phyloP scores from a whole-genome alignment of 441 rosid genomes.

The Pelargonium australe region DNA sequence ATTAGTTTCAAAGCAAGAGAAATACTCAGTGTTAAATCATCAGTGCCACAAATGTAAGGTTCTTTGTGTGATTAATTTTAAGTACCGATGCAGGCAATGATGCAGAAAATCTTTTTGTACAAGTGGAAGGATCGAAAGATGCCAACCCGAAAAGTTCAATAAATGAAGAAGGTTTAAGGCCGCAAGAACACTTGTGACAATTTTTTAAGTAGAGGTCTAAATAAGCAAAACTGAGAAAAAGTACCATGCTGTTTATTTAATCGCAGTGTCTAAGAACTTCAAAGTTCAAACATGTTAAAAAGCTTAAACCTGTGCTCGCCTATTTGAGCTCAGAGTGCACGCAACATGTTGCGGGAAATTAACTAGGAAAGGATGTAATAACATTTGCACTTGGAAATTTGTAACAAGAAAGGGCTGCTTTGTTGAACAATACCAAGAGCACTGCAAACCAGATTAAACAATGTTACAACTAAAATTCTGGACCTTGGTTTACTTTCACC shows the following conservation, averaged over 20 bases:
- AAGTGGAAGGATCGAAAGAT: background rate
- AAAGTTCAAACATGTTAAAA: background rate
- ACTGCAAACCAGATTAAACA: slow-evolving; percentile 35
- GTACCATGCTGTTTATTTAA: background rate
- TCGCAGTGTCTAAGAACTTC: background rate
- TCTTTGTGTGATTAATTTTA: background rate
- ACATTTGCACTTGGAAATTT: slow-evolving; percentile 76
- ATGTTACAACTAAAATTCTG: background rate
- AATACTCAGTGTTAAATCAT: background rate
- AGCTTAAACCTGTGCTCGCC: background rate
- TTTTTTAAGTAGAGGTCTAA: background rate
- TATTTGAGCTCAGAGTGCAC: background rate
- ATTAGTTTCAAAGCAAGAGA: background rate
- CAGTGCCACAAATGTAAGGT: background rate
- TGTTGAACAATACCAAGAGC: slow-evolving; percentile 76
- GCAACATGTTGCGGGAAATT: background rate
- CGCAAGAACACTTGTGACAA: background rate
- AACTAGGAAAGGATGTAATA: slow-evolving; percentile 35
- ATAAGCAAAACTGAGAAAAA: background rate
- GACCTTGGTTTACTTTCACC: background rate
- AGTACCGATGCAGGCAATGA: background rate
- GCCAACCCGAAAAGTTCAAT: background rate
- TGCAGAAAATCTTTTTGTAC: background rate
- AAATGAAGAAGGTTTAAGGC: background rate
- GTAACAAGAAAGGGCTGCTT: slow-evolving; percentile 93